Base-by-base conservation (phyloP, 2,329 filamentous ascomycete species). In the Xylaria sp. region DNA sequence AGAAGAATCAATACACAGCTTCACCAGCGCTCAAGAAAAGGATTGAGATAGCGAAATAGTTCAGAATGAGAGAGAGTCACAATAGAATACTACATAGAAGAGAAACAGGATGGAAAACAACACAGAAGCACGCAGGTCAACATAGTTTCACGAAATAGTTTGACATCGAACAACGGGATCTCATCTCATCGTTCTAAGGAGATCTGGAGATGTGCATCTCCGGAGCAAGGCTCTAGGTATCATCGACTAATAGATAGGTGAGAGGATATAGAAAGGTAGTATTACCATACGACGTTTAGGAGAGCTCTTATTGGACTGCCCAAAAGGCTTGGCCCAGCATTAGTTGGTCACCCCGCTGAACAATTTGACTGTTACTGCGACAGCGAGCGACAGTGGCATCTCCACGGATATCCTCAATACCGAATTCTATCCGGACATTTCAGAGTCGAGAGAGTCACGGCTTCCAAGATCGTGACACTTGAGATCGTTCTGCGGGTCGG, bases 151-250 rank as follows among this genome's bases (percentile, higher is more conserved):
- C 21, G 53, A 54, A 56, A 48, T 42, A 48, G 61, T 9, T 53
- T 65, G 50, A 39, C 48, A 39, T 47, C 17, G 30, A 56, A 19
- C 36, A 47, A 45, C 14, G 8, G 36, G 19, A 57, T 53, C 55
- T 68, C 53, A 48, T 60, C 21, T 11, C 56, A 45, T 68, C 50
- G 48, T 67, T 58, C 63, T 21, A 27, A 62, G 67, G 64, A 68
- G 48, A 39, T 67, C 69, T 62, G 47, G 72, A 74, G 67, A 72
- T 68, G 53, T 68, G 71, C 74, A 76, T 77, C 75, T 76, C 75
- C 75, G 75, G 70, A 50, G 57, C 42, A 51, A 59, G 48, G 19
- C 30, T 45, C 27, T 59, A 53, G 55, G 56, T 59, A 48, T 30
- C 58, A 68, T 61, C 65, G 67, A 61, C 73, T 69, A 70, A 74